Percentiles rank a stretch among this genome's conserved stretches.
These are phyloP conservation scores for Acanthamoeba lenticulata DNA, from an alignment of 208 protist genomes.

Conservation along the genomic window DNA sequence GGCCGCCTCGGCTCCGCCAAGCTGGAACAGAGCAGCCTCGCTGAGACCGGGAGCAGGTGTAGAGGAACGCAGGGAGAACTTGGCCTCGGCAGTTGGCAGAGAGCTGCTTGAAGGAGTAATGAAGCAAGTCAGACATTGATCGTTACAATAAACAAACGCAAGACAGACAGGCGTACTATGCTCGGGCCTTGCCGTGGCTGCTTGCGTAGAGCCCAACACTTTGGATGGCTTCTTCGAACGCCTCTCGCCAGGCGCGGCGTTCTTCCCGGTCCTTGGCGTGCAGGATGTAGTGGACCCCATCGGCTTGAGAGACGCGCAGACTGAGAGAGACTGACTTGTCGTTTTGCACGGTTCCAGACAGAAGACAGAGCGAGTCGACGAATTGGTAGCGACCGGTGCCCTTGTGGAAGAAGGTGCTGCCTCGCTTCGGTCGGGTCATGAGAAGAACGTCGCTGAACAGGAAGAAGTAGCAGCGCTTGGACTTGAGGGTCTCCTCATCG, in stretches of 20 bases:
- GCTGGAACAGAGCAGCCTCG: not conserved
- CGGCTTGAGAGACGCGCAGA: not conserved
- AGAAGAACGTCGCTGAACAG: slow-evolving; percentile 49
- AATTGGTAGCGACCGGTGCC: slow-evolving; percentile 28
- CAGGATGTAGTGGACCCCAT: not conserved
- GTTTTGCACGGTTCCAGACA: not conserved
- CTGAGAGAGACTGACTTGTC: not conserved
- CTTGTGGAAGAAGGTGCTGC: slow-evolving; percentile 47
- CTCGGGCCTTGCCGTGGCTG: not conserved
- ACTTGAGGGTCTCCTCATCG: not conserved
- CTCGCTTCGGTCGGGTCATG: slow-evolving; percentile 2
- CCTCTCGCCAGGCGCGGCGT: not conserved
- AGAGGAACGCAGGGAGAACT: too few relatives aligned
- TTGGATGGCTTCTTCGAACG: not conserved
- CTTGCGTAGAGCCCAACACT: not conserved
- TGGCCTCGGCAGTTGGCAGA: too few relatives aligned
- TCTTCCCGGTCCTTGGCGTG: not conserved
- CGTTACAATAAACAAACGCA: not conserved
- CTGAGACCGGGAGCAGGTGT: too few relatives aligned
- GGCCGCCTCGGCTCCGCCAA: not conserved
- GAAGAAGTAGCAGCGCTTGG: not conserved
- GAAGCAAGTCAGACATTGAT: not conserved
- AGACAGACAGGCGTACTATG: not conserved
- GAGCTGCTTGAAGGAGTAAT: not conserved
- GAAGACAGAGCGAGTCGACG: not conserved